Conservation (phyloP, 1,139 yeast genomes). For the Fermentozyma sake region DNA sequence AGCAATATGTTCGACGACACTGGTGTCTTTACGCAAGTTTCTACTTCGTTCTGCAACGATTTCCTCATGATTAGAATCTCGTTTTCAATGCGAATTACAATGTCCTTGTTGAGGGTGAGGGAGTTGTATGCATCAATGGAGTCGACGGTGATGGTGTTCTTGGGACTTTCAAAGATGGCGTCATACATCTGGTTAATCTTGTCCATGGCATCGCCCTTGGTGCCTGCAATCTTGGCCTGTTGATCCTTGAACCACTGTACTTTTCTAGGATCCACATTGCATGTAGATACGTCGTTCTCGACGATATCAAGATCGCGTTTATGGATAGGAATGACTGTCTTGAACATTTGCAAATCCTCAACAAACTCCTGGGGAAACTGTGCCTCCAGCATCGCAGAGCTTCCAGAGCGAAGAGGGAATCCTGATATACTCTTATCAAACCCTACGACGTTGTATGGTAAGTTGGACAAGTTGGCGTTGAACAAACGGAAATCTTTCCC, state of each 20-base stretch:
- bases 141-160: conserved; percentile 25
- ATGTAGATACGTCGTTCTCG: conserved; percentile 22
- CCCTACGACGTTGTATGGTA: conserved; percentile 42
- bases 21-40: conserved; percentile 19
- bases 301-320: conserved; percentile 39
- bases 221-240: conserved; percentile 2
- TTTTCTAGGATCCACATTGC: conserved; percentile 19
- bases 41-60: conserved; percentile 30
- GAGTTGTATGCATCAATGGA: conserved; percentile 27
- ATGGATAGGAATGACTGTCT: conserved; percentile 28
- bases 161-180: conserved; percentile 23
- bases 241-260: conserved; percentile 5
- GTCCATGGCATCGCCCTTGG: conserved; percentile 4
- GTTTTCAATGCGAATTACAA: conserved; percentile 22
- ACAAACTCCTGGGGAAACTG: conserved; percentile 38
- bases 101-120: conserved; percentile 21
- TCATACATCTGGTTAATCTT: conserved; percentile 11
- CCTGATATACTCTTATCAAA: conserved; percentile 41
- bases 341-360: conserved; percentile 33
- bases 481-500: conserved; percentile 25
- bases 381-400: conserved; percentile 14
- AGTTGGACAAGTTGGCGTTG: conserved; percentile 27
- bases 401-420: conserved; percentile 31
- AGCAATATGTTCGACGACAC: conserved; percentile 17
- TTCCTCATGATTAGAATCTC: conserved; percentile 25